A percentile compares a stretch with the other conserved stretches of the same genome.
These are phyloP conservation scores for Candolleomyces efflorescens DNA, from an alignment of 768 basidiomycete genomes.

Conservation along the genomic window DNA sequence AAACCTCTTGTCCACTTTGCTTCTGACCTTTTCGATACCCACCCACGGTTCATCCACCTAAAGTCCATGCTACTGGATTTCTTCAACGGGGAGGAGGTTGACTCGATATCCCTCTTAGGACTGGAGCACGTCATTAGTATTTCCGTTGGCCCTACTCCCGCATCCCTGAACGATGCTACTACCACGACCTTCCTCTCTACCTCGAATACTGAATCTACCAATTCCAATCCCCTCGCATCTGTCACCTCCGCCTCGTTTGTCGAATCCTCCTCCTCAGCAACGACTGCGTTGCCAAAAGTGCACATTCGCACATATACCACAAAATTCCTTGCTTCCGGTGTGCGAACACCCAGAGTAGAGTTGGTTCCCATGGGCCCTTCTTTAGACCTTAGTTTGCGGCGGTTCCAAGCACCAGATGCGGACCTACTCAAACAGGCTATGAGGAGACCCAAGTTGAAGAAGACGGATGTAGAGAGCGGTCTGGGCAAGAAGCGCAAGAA, in stretches of 20 bases:
- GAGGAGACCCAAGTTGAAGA: conserved; percentile 83
- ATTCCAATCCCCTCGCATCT: background rate
- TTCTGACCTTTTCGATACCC: conserved; percentile 90
- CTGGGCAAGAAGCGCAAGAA: conserved; percentile 94
- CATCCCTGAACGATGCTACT: conserved; percentile 43
- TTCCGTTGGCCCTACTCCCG: conserved; percentile 62
- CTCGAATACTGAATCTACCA: background rate
- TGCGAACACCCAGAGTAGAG: conserved; percentile 75
- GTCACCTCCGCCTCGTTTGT: conserved; percentile 18
- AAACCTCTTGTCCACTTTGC: conserved; percentile 95
- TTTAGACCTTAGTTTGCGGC: conserved; percentile 76
- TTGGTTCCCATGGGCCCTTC: conserved; percentile 89
- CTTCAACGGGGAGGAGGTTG: conserved; percentile 85
- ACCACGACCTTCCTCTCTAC: background rate
- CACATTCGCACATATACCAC: conserved; percentile 88
- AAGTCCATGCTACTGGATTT: conserved; percentile 90
- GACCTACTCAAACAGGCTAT: conserved; percentile 80
- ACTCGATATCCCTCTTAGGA: conserved; percentile 78
- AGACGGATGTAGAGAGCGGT: conserved; percentile 81
- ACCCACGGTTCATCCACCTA: conserved; percentile 87
- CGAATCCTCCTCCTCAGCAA: conserved; percentile 18
- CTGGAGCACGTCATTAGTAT: conserved; percentile 88
- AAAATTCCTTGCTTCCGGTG: conserved; percentile 69
- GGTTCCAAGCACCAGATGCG: conserved; percentile 69
- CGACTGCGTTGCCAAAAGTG: conserved; percentile 63